Conservation (phyloP, 2,329 filamentous ascomycete species). For the Phoma sp. region DNA sequence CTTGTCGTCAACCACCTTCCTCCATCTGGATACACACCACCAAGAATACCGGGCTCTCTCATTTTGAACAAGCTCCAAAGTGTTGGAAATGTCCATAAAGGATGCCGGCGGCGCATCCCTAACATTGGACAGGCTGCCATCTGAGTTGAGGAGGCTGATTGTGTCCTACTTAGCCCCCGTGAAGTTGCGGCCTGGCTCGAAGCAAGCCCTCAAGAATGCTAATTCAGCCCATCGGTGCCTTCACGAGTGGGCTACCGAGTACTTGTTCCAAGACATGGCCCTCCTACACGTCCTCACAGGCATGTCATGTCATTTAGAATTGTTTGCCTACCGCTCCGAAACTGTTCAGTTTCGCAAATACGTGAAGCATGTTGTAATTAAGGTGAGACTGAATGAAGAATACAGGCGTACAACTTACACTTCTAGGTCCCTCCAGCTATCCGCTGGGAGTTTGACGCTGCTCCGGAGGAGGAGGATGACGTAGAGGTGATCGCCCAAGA, state of each 20-base stretch:
- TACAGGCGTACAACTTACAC: background rate
- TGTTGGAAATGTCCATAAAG: too few relatives aligned
- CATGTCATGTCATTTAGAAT: constrained; percentile 19
- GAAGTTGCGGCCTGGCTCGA: constrained; percentile 13
- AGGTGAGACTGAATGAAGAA: background rate
- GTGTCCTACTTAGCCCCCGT: constrained; percentile 19
- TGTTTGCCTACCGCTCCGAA: constrained; percentile 8
- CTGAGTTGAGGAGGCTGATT: constrained; percentile 24
- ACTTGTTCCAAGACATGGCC: constrained; percentile 26
- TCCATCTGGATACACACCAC: background rate
- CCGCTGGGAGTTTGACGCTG: constrained; percentile 20
- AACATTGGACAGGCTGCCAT: constrained; percentile 21
- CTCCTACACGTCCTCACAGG: constrained; percentile 19
- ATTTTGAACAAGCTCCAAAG: too few relatives aligned
- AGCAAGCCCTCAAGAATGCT: constrained; percentile 24
- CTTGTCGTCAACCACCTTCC: background rate
- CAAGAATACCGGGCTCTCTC: too few relatives aligned
- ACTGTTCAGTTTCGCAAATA: background rate
- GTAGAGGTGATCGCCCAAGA: constrained; percentile 8
- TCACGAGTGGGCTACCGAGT: constrained; percentile 25
- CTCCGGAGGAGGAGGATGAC: too few relatives aligned
- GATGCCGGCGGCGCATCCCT: background rate
- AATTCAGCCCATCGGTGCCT: constrained; percentile 26
- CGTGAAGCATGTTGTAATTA: background rate
- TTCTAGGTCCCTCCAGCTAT: constrained; percentile 28